Evolutionary conservation across 2,329 filamentous ascomycete genomes (phyloP), one percentile per base, ranked within the genome.

Genomic region (Alternaria consortialis): DNA sequence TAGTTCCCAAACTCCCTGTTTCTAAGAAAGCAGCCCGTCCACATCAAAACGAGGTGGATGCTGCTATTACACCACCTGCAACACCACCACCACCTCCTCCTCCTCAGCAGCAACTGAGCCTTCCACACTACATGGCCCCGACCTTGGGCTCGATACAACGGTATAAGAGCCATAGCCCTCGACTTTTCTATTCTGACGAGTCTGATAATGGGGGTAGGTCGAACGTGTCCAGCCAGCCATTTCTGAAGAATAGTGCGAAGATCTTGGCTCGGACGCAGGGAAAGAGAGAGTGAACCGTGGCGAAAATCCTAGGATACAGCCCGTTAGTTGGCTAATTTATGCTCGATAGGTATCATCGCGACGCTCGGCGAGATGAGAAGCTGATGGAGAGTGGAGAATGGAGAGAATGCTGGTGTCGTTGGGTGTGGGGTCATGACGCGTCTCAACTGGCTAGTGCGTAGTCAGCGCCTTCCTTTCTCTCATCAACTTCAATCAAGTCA

Each of bases 361-460:
- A 36, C 13, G 23, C 37, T 3, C 20, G 27, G 9, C 31, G 23
- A n/a, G 23, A 40, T 15, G 11, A 52, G 23, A 52, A 5, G 25
- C 50, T 27, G 15, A 17, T 48, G 31, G 23, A 46, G n/a, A 32
- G 25, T 40, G n/a, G 25, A 3, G 34, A 12, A 27, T n/a, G 36
- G 11, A 27, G 25, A 47, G 42, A 25, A 15, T 48, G 43, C 31
- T 31, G 27, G 23, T 23, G 31, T 43, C 12, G 36, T 6, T 32
- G 44, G 25, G 15, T 50, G 59, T 53, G 59, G 59, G 43, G 59
- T 27, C 37, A 48, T 62, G 59, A 62, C 55, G 59, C 55, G 55
- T 46, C 58, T 56, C 17, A 9, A 61, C 47, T 29, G 27, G 53
- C 29, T 37, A 50, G 46, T 50, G 32, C 20, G 12, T 54, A 44